A percentile compares a stretch with the other conserved stretches of the same genome.
Evolutionary conservation across 2,329 filamentous ascomycete species (phyloP).

Genomic region (Cadophora sp.): DNA sequence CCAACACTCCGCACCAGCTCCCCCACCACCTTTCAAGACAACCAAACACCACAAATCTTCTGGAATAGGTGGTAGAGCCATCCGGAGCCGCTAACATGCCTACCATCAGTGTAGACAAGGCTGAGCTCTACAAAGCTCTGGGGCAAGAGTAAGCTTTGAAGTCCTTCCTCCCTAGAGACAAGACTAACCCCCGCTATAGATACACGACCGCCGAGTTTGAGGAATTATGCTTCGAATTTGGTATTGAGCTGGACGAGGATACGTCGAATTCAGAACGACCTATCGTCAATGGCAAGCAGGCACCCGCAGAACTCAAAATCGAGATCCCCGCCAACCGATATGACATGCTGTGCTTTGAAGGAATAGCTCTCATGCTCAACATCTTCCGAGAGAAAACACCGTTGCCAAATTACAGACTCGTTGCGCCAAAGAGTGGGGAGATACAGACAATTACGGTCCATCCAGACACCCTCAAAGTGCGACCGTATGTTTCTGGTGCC

Average conservation of each 20-base stretch:
- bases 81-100: slow-evolving; percentile 70
- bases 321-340: slow-evolving; percentile 96
- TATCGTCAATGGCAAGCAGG: slow-evolving; percentile 78
- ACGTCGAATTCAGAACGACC: slow-evolving; percentile 63
- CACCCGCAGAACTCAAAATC: slow-evolving; percentile 94
- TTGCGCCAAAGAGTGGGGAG: slow-evolving; percentile 74
- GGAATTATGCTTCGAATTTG: slow-evolving; percentile 96
- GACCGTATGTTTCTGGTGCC: slow-evolving; percentile 87
- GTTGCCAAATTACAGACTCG: slow-evolving; percentile 81
- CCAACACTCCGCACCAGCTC: slow-evolving; percentile 29
- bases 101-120: slow-evolving; percentile 96
- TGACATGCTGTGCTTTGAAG: slow-evolving; percentile 97
- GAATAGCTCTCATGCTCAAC: slow-evolving; percentile 93
- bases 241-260: slow-evolving; percentile 96
- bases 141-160: slow-evolving; percentile 75
- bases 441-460: slow-evolving; percentile 82
- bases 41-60: slow-evolving; percentile 2
- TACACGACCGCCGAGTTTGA: slow-evolving; percentile 96
- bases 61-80: slow-evolving; percentile 24
- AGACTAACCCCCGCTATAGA: slow-evolving; percentile 53
- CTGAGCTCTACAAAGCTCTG: slow-evolving; percentile 90
- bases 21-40: background rate
- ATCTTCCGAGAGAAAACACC: slow-evolving; percentile 83
- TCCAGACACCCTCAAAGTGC: slow-evolving; percentile 76
- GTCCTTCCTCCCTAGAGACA: slow-evolving; percentile 35